phyloP scores from a whole-genome alignment of 2,329 filamentous ascomycete genomes.

The Fusarium sp. region DNA sequence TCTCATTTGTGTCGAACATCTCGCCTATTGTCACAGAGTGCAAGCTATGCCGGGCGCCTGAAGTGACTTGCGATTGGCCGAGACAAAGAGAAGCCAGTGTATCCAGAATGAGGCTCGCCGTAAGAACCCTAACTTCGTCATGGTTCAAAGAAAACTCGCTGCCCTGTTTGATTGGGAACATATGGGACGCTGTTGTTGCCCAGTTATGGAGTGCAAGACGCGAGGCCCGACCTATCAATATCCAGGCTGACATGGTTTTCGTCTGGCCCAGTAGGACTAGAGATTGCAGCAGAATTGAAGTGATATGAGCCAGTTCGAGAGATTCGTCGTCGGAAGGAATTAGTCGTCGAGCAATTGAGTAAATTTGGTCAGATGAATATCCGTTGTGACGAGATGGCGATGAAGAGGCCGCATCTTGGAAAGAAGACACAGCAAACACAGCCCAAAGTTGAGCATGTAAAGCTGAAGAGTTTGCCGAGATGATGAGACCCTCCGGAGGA shows the following conservation, averaged over 20 bases:
- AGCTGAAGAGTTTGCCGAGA: constrained; percentile 47
- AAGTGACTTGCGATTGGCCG: constrained; percentile 50
- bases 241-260: constrained; percentile 70
- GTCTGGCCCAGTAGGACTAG: constrained; percentile 73
- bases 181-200: constrained; percentile 23
- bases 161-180: constrained; percentile 39
- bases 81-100: constrained; percentile 67
- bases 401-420: constrained; percentile 60
- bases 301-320: constrained; percentile 58
- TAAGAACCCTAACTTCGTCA: constrained; percentile 48
- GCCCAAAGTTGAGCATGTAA: constrained; percentile 71
- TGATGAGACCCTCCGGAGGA: constrained; percentile 51
- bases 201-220: constrained; percentile 55
- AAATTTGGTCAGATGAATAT: constrained; percentile 56
- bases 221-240: constrained; percentile 74
- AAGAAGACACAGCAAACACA: constrained; percentile 68
- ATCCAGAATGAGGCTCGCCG: constrained; percentile 74
- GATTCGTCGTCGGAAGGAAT: constrained; percentile 63
- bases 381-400: constrained; percentile 10
- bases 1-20: constrained; percentile 29
- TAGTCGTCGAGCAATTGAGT: constrained; percentile 62
- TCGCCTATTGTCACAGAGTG: constrained; percentile 34
- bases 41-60: constrained; percentile 36
- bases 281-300: constrained; percentile 66
- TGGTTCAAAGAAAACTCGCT: constrained; percentile 27